A percentile compares a stretch with the other conserved stretches of the same genome.
Conservation (phyloP, 202 grass and related monocot species). For the Eragrostis tef region DNA sequence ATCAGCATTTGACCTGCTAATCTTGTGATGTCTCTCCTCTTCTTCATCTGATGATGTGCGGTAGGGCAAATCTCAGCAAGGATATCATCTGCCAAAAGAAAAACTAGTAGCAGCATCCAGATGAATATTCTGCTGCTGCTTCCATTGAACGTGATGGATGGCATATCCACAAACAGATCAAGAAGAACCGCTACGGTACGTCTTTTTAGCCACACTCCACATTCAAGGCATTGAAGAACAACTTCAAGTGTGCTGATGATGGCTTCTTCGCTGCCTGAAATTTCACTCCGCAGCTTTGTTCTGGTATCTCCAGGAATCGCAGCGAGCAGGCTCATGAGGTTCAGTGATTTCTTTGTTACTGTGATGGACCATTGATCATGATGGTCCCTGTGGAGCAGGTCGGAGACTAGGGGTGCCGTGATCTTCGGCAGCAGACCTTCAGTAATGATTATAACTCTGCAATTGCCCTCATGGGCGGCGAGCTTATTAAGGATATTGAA, state of each 20-base stretch:
- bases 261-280: no score
- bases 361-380: not conserved
- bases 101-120: not conserved
- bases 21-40: no score
- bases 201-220: not conserved
- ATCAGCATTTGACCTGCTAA: no score
- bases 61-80: no score
- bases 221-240: not conserved
- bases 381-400: no score
- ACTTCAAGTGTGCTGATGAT: not conserved
- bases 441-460: no score
- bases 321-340: not conserved
- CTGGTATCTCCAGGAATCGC: no score
- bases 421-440: no score
- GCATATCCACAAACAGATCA: not conserved
- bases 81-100: not conserved
- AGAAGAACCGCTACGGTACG: not conserved
- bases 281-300: not conserved
- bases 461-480: no score
- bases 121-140: not conserved
- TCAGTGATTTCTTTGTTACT: not conserved
- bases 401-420: no score
- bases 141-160: not conserved
- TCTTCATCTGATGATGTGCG: no score
- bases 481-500: no score